Base-by-base conservation (phyloP, 2,329 filamentous ascomycete genomes). In the Calonectria pseudoturangicola region DNA sequence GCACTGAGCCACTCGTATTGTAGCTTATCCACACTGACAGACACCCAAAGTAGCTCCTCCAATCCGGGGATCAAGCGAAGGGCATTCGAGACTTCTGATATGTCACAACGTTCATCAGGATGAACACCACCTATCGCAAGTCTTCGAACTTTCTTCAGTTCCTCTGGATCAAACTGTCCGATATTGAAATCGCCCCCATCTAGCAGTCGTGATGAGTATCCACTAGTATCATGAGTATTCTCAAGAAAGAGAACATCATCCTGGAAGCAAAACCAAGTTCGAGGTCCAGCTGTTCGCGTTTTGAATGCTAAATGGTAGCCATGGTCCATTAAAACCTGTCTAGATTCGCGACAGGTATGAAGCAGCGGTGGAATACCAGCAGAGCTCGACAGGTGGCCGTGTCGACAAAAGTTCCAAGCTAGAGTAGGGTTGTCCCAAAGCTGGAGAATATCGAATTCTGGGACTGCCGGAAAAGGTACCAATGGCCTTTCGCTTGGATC, bases 191-290 rank as follows among this genome's bases (percentile, higher is more conserved):
- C 25, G 12, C 58, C 41, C 21, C 21, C 39, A 12, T 62, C 58
- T 12, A 62, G 16, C 7, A 30, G 7, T 13, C 7, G 39, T 25
- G 58, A 63, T 30, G 25, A 6, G 9, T 45, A 47, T 12, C 16
- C n/a, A 0, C n/a, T 21, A 13, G 33, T 16, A 8, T 41, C 54
- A 18, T 8, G 18, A n/a, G 25, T 54, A 18, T 1, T 43, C 21
- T 62, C 41, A n/a, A 47, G 39, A 41, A 45, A 47, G 18, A 63
- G 58, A 33, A 63, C 47, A 25, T 63, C 25, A 30, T 47, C 39
- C 8, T 27, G 2, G 58, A 45, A 62, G 9, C 39, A 63, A n/a
- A 47, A 63, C 41, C 58, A 47, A 21, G 58, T 63, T 9, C 27
- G 21, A 0, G 58, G 41, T 16, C 18, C 39, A 3, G 41, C 58